phyloP scores from a whole-genome alignment of 176 grass and related monocot genomes.

The Saccharum spontaneum region DNA sequence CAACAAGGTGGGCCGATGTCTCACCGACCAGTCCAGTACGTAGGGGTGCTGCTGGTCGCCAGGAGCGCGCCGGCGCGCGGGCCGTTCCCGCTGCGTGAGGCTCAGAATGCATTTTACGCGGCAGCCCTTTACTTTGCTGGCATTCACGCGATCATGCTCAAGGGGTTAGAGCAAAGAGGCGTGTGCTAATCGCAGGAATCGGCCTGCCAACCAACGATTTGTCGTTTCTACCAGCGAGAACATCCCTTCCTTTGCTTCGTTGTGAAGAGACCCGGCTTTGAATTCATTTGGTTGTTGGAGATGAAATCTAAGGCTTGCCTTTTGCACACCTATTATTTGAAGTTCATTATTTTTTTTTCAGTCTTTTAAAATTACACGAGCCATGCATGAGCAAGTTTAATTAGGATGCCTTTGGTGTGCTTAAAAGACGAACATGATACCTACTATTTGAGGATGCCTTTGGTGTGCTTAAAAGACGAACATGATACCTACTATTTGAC shows the following conservation, averaged over 20 bases:
- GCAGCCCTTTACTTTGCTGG: neutral
- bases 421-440: neutral
- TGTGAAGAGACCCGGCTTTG: neutral
- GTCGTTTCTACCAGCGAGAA: neutral
- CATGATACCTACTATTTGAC: neutral
- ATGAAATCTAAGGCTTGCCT: neutral
- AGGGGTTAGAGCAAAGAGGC: neutral
- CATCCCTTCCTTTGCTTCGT: neutral
- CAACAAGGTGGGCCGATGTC: neutral
- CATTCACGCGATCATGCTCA: neutral
- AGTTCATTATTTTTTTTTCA: neutral
- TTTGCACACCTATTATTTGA: neutral
- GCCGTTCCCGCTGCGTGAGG: neutral
- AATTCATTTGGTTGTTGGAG: neutral
- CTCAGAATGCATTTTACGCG: neutral
- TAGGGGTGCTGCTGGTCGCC: no score
- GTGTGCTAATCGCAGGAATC: neutral
- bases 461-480: no score
- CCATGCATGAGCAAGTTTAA: no score
- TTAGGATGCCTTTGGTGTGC: neutral
- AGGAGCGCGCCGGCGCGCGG: neutral
- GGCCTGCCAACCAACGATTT: constrained; percentile 18
- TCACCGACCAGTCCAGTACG: neutral
- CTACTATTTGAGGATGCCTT: no score
- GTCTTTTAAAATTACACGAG: neutral